A percentile compares a stretch with the other conserved stretches of the same genome.
Evolutionary conservation across 257 asterid genomes (phyloP).

Genomic region (Voacanga thouarsii): DNA sequence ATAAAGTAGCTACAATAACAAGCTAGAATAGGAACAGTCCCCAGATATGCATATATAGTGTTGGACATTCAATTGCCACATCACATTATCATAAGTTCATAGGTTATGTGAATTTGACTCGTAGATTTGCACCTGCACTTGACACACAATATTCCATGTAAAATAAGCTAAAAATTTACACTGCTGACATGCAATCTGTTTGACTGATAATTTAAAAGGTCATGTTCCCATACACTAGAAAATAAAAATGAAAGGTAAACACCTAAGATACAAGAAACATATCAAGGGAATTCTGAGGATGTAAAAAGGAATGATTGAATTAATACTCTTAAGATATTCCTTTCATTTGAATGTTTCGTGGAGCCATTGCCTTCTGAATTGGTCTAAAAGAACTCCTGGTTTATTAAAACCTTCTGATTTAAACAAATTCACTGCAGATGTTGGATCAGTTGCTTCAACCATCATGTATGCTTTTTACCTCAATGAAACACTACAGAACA

Average conservation of each 20-base stretch:
- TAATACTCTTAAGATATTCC: neutral
- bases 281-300: neutral
- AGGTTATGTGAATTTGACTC: neutral
- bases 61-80: neutral
- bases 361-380: slow-evolving; percentile 4
- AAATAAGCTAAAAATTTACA: neutral
- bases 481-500: slow-evolving; percentile 37
- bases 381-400: slow-evolving; percentile 3
- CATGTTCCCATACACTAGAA: neutral
- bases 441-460: slow-evolving; percentile 70
- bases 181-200: neutral
- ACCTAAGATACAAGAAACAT: neutral
- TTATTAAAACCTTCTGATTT: neutral
- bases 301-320: neutral
- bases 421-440: slow-evolving; percentile 48
- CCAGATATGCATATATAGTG: neutral
- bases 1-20: neutral
- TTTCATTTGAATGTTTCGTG: neutral
- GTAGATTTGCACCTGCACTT: neutral
- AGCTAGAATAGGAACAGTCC: neutral
- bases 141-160: neutral
- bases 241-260: neutral
- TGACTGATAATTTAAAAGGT: neutral
- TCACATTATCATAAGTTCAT: neutral
- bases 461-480: slow-evolving; percentile 77